Conservation (phyloP, 2,329 filamentous ascomycete genomes). For the Fonsecaea erecta region DNA sequence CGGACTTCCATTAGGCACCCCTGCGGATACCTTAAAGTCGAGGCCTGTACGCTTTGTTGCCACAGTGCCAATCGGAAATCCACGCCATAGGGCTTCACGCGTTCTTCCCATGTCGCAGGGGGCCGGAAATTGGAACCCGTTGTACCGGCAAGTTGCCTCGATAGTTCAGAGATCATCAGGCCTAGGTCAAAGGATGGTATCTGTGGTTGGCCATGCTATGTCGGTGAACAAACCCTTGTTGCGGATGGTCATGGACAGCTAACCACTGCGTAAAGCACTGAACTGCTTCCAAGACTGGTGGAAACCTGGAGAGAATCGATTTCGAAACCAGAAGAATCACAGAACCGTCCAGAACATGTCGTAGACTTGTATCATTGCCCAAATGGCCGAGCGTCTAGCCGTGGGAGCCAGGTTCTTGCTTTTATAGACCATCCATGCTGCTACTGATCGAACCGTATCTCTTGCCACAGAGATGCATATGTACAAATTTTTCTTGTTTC, state of each 20-base stretch:
- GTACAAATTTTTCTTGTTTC: conserved; percentile 21
- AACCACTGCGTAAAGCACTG: background rate
- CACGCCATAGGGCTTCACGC: background rate
- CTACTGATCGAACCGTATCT: background rate
- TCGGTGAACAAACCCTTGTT: background rate
- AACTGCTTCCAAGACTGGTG: background rate
- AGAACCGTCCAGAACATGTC: background rate
- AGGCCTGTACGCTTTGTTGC: background rate
- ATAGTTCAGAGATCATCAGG: background rate
- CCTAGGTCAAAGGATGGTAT: background rate
- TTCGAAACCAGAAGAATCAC: background rate
- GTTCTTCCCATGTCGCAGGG: background rate
- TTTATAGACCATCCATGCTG: background rate
- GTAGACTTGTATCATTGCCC: background rate
- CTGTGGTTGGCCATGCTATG: background rate
- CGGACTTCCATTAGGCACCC: background rate
- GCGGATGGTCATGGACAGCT: background rate
- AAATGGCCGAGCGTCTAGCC: background rate
- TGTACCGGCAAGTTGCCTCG: background rate
- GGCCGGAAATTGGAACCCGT: background rate
- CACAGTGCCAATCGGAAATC: no score
- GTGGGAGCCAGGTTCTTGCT: background rate
- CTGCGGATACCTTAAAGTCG: background rate
- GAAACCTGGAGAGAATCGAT: background rate
- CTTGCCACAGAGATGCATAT: conserved; percentile 13